Conservation (phyloP, 2,329 filamentous ascomycete genomes). For the Fusarium stilboides region DNA sequence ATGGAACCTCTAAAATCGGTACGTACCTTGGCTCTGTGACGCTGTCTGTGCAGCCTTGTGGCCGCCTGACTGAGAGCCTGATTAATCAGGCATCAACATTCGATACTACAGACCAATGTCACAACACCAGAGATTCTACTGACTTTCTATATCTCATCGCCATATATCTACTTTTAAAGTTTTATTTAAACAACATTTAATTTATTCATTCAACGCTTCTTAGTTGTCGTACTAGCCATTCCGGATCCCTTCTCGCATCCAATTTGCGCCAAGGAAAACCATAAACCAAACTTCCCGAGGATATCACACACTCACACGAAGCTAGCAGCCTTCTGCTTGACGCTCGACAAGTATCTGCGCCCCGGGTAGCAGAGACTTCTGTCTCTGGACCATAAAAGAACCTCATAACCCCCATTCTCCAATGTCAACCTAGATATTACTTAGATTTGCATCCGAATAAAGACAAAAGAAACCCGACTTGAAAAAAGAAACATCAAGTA, state of each 20-base stretch:
- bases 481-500: constrained; percentile 15
- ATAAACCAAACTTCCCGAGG: constrained; percentile 22
- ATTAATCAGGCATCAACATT: constrained; percentile 3
- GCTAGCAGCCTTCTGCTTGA: constrained; percentile 8
- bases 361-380: background rate
- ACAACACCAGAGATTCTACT: background rate
- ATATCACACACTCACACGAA: constrained; percentile 33
- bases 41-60: constrained; percentile 2
- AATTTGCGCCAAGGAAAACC: constrained; percentile 39
- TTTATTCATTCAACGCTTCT: constrained; percentile 38
- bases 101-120: too few species aligned
- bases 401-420: constrained; percentile 2
- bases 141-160: background rate
- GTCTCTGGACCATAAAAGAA: constrained; percentile 25
- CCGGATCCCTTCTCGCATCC: constrained; percentile 23
- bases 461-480: constrained; percentile 26
- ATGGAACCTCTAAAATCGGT: constrained; percentile 18
- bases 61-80: background rate
- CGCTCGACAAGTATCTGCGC: background rate
- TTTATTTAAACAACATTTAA: constrained; percentile 7
- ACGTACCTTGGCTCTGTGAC: constrained; percentile 31
- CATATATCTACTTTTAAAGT: background rate
- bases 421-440: constrained; percentile 26
- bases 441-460: constrained; percentile 27
- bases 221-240: constrained; percentile 22